A percentile compares a stretch with the other conserved stretches of the same genome.
phyloP scores from a whole-genome alignment of 2,329 filamentous ascomycete species.

The Cytospora piceae region DNA sequence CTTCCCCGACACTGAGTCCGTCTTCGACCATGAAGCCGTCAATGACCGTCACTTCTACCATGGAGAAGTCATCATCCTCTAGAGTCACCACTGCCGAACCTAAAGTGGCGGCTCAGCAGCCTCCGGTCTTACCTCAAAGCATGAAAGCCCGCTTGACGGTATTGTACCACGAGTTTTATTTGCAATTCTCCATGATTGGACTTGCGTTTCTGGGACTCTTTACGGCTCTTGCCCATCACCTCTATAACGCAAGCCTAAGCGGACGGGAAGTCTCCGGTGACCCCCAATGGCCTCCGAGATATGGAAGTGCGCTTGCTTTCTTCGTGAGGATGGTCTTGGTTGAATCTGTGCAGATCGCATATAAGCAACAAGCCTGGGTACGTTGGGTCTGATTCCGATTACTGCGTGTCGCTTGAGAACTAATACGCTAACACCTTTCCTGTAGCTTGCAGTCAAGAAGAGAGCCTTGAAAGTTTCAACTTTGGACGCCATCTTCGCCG shows the following conservation, averaged over 20 bases:
- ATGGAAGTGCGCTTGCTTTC: slow-evolving; percentile 29
- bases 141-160: neutral
- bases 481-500: slow-evolving; percentile 28
- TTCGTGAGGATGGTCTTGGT: slow-evolving; percentile 29
- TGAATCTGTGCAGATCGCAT: slow-evolving; percentile 27
- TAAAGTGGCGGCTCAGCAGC: neutral
- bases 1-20: neutral
- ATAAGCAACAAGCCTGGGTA: slow-evolving; percentile 32
- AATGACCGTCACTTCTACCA: neutral
- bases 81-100: neutral
- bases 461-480: slow-evolving; percentile 25
- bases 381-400: neutral
- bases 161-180: neutral
- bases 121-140: neutral
- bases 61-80: slow-evolving; percentile 1
- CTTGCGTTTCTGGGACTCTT: slow-evolving; percentile 25
- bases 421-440: too few relatives aligned
- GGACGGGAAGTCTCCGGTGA: slow-evolving; percentile 21
- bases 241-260: slow-evolving; percentile 26
- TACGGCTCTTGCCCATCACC: slow-evolving; percentile 26
- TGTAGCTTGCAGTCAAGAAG: slow-evolving; percentile 27
- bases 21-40: slow-evolving; percentile 8
- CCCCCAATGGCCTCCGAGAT: slow-evolving; percentile 29
- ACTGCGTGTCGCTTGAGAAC: too few relatives aligned
- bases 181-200: slow-evolving; percentile 26